Evolutionary conservation across 768 basidiomycete genomes (phyloP), one percentile per base, ranked within the genome.

Genomic region (Hydnum rufescens): DNA sequence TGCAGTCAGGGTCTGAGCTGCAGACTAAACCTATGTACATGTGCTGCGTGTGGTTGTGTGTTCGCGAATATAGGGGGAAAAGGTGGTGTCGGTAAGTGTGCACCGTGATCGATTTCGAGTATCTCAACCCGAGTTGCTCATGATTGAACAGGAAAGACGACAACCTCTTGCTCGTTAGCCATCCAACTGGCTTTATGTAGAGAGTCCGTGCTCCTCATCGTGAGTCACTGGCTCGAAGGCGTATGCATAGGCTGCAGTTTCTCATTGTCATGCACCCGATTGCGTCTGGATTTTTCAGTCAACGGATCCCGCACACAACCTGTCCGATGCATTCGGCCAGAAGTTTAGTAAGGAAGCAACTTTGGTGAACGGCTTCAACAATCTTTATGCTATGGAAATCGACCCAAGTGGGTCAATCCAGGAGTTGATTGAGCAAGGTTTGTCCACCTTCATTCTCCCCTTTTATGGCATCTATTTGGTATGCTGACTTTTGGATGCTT

Each of bases 261-360:
- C 34, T 39, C 8, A 39, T 8, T 19, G 8, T 8, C n/a, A n/a
- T n/a, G n/a, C n/a, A n/a, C n/a, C n/a, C n/a, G n/a, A n/a, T n/a
- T n/a, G 32, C 57, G 56, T n/a, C n/a, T n/a, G n/a, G n/a, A n/a
- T n/a, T n/a, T n/a, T n/a, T n/a, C 51, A 95, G 89, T 96, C 93
- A 4, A 99, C 95, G 4, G 95, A 99, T 67, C 95, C 95, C n/a
- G 95, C 95, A 32, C 95, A 99, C 71, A 99, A 99, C 66, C 70
- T 99, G 39, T 96, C 92, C 5, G 93, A 99, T 67, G 89, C 95
- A 16, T 97, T 97, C 65, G 86, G 88, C 22, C 95, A 99, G 64
- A 97, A 99, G 70, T 99, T 99, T 69, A 88, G 86, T 55, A 97
- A 97, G 63, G 95, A 99, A 64, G 95, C 95, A 30, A 97, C 90